These are phyloP conservation scores for Fusarium nodosum DNA, from an alignment of 2,329 filamentous ascomycete species.

Conservation along the genomic window DNA sequence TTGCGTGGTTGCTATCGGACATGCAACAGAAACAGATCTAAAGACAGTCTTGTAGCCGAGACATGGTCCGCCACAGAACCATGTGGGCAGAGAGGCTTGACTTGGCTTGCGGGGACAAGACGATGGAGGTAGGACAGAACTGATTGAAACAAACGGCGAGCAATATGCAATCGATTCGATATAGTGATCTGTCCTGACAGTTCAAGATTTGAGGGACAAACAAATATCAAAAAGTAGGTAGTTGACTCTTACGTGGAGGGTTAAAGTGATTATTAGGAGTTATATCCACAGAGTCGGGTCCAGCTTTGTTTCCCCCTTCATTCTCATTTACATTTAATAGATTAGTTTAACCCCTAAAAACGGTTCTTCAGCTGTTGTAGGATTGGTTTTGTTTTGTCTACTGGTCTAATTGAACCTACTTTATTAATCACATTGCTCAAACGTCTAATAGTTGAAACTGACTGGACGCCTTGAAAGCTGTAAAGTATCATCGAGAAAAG, in stretches of 20 bases:
- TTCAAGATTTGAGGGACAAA: not conserved
- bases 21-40: constrained; percentile 39
- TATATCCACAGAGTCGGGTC: constrained; percentile 31
- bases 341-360: constrained; percentile 24
- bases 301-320: constrained; percentile 13
- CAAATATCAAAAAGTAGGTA: constrained; percentile 7
- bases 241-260: constrained; percentile 13
- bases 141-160: not conserved
- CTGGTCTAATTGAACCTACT: not conserved
- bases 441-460: not conserved
- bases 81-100: constrained; percentile 29
- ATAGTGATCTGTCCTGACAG: not conserved
- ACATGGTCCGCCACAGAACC: constrained; percentile 56
- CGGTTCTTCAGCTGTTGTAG: not conserved
- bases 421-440: not conserved
- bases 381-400: constrained; percentile 1
- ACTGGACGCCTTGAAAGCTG: constrained; percentile 11
- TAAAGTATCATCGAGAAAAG: constrained; percentile 9
- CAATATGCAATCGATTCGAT: constrained; percentile 1
- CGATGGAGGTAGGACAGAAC: not conserved
- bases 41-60: constrained; percentile 50
- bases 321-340: constrained; percentile 14
- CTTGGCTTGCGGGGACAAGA: constrained; percentile 6
- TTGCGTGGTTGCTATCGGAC: constrained; percentile 1
- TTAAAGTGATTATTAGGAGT: constrained; percentile 4